Evolutionary conservation across 192 early-diverging fungal species (phyloP).

Genomic region (Haplosporangium gracile): DNA sequence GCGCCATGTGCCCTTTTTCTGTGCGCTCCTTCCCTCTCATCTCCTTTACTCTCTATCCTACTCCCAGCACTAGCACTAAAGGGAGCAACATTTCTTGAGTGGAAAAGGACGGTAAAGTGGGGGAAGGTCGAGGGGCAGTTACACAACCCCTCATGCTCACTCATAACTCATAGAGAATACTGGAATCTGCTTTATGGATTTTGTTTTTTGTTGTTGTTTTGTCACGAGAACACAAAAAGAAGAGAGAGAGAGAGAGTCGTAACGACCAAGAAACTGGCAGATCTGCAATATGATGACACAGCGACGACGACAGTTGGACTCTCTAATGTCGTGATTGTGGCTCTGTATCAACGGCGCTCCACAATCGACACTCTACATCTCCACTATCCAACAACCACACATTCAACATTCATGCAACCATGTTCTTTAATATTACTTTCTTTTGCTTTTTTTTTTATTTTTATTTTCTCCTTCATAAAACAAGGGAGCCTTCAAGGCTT

Average conservation of each 20-base stretch:
- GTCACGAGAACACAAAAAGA: not conserved
- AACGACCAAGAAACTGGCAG: not conserved
- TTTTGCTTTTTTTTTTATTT: not conserved
- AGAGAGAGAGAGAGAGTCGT: not conserved
- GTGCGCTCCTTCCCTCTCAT: not conserved
- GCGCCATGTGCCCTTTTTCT: not conserved
- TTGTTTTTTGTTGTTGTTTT: not conserved
- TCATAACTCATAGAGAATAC: not conserved
- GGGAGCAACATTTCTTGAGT: too few relatives aligned
- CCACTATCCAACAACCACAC: not conserved
- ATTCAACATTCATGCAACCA: too few relatives aligned
- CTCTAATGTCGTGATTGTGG: too few relatives aligned
- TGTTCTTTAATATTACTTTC: not conserved
- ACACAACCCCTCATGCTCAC: not conserved
- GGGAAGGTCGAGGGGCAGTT: not conserved
- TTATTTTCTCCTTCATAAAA: not conserved
- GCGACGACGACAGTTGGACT: too few relatives aligned
- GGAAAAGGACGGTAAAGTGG: too few relatives aligned
- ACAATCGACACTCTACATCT: too few relatives aligned
- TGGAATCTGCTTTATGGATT: not conserved
- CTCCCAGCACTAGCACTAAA: too few relatives aligned
- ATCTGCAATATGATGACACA: too few relatives aligned
- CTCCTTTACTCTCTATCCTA: not conserved
- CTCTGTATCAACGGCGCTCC: too few relatives aligned
- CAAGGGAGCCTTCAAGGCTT: conserved; percentile 9